A percentile compares a stretch with the other conserved stretches of the same genome.
These are phyloP conservation scores for Aspergillus carlsbadensis DNA, from an alignment of 495 filamentous ascomycete genomes.

Conservation along the genomic window DNA sequence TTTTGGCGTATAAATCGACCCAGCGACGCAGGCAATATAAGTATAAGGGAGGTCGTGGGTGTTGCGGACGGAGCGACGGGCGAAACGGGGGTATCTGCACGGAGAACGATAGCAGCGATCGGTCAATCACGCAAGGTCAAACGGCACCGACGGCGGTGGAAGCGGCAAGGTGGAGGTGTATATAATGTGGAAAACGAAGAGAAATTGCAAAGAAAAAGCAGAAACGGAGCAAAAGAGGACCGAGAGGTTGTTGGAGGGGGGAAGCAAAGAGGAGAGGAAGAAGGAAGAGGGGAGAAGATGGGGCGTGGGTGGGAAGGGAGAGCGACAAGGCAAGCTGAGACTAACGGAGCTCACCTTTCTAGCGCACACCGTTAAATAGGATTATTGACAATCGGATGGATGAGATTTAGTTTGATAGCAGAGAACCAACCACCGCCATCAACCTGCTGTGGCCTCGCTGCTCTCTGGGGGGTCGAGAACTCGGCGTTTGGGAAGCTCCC, in stretches of 20 bases:
- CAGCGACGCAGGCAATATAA: conserved; percentile 14
- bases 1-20: conserved; percentile 11
- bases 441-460: neutral
- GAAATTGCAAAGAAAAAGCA: conserved; percentile 5
- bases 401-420: conserved; percentile 14
- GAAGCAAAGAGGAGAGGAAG: conserved; percentile 19
- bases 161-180: neutral
- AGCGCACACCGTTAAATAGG: neutral
- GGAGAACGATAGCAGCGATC: conserved; percentile 10
- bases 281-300: conserved; percentile 18
- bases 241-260: neutral
- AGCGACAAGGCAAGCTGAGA: neutral
- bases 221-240: conserved; percentile 2
- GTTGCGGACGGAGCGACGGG: conserved; percentile 11
- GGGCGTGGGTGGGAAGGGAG: conserved; percentile 4
- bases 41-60: conserved; percentile 6
- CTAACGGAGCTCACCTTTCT: neutral
- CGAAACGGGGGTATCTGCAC: conserved; percentile 21
- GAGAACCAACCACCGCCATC: conserved; percentile 6
- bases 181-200: neutral
- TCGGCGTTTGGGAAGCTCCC: conserved; percentile 3
- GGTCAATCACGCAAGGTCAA: conserved; percentile 8
- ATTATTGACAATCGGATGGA: conserved; percentile 4
- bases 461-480: neutral
- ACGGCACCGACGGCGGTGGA: neutral